These are phyloP conservation scores for Soucietia sequanensis DNA, from an alignment of 805 yeast species.

Conservation along the genomic window DNA sequence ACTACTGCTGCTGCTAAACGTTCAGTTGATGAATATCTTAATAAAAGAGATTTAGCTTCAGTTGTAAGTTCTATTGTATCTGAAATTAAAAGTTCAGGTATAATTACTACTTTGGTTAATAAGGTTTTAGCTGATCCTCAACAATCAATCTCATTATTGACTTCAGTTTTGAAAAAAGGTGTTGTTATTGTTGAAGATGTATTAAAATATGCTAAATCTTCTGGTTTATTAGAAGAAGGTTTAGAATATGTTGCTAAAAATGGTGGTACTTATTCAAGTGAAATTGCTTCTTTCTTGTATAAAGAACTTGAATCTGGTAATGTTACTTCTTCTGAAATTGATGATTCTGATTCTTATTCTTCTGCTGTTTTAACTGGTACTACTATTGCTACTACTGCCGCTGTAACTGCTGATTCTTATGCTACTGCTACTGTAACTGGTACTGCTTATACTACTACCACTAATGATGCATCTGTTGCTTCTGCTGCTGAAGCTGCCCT, in stretches of 20 bases:
- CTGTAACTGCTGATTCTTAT: slow-evolving; percentile 17
- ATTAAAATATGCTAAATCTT: slow-evolving; percentile 35
- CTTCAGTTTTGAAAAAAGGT: slow-evolving; percentile 33
- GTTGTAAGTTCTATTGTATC: slow-evolving; percentile 26
- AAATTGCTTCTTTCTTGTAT: slow-evolving; percentile 27
- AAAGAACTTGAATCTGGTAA: slow-evolving; percentile 22
- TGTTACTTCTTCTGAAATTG: slow-evolving; percentile 24
- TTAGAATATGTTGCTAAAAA: slow-evolving; percentile 21
- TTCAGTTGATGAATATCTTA: slow-evolving; percentile 23
- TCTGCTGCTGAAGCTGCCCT: slow-evolving; percentile 10
- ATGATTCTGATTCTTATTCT: slow-evolving; percentile 16
- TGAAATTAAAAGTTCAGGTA: slow-evolving; percentile 34
- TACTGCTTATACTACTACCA: slow-evolving; percentile 11
- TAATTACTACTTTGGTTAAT: slow-evolving; percentile 27
- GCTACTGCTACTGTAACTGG: slow-evolving; percentile 9
- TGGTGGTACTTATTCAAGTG: slow-evolving; percentile 25
- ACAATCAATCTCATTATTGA: slow-evolving; percentile 30
- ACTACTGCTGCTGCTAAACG: slow-evolving; percentile 16
- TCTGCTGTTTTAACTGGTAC: slow-evolving; percentile 1
- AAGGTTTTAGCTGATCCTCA: slow-evolving; percentile 39
- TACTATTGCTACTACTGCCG: slow-evolving; percentile 16
- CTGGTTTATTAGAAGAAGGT: slow-evolving; percentile 31
- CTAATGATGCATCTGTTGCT: slow-evolving; percentile 11
- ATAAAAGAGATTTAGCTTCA: slow-evolving; percentile 34
- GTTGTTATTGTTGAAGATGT: slow-evolving; percentile 32